Base-by-base conservation (phyloP, 169 alveolate species). In the Ichthyophthirius multifiliis region DNA sequence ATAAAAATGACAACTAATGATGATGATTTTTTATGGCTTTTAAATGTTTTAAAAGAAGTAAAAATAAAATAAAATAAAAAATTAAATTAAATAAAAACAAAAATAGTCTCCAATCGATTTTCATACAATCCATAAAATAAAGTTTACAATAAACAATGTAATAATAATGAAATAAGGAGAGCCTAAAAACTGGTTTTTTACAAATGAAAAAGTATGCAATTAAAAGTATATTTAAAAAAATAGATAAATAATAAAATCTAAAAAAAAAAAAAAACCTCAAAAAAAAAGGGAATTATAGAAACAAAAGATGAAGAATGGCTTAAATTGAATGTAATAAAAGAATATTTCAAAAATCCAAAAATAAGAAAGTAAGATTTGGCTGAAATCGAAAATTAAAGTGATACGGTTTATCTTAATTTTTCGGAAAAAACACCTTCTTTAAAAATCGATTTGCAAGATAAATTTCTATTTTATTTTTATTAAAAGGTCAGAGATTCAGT, bases 261-360 rank as follows among this genome's bases (percentile, higher is more conserved):
- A 20, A 20, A n/a, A n/a, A n/a, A n/a, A n/a, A n/a, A n/a, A n/a
- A n/a, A n/a, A n/a, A n/a, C n/a, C 43, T 27, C 5, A 55, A 18
- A 27, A 10, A 1, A 27, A 4, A 27, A 55, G 71, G 32, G 71
- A 2, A 55, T 13, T 5, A 55, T 78, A 1, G 30, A 65, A 64
- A 41, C 55, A 32, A 74, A 78, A 63, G 77, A 63, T 65, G 84
- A 78, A 39, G 84, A 78, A 35, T 78, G 84, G 84, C 23, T 78
- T 6, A 78, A 78, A 44, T 78, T 74, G 75, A 63, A 65, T 34
- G 78, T 78, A n/a, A 39, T 64, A 41, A 64, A 65, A 46, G 39
- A 35, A n/a, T 78, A 78, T 44, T 78, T 43, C 32, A 78, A 63
- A 23, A 45, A 62, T 13, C 65, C 43, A 10, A 78, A 44, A 41